phyloP scores from a whole-genome alignment of 2,329 filamentous ascomycete genomes.

The Tolypocladium paradoxum region DNA sequence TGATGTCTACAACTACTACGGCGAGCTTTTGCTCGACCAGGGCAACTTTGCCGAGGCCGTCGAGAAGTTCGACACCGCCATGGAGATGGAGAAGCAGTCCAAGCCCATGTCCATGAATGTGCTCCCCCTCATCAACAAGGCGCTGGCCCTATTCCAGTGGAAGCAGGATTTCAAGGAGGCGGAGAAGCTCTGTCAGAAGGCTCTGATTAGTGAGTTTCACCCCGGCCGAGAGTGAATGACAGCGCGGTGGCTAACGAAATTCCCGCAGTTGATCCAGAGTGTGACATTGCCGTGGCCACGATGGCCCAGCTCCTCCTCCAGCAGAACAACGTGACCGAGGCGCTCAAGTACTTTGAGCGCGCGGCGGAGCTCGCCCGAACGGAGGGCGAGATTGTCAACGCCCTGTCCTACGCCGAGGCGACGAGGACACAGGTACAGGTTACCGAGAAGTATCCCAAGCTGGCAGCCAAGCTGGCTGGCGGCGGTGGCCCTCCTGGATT shows the following conservation, averaged over 20 bases:
- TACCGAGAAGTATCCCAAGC: conserved; percentile 74
- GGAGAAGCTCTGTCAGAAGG: conserved; percentile 94
- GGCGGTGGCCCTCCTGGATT: conserved; percentile 23
- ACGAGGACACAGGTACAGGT: conserved; percentile 93
- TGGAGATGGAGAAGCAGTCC: conserved; percentile 93
- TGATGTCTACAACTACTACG: conserved; percentile 99
- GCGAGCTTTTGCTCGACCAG: conserved; percentile 92
- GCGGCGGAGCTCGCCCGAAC: conserved; percentile 90
- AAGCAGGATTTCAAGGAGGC: conserved; percentile 93
- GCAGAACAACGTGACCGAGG: conserved; percentile 93
- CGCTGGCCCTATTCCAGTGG: conserved; percentile 93
- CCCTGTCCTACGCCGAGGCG: conserved; percentile 91
- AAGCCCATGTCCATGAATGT: conserved; percentile 97
- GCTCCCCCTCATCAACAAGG: conserved; percentile 95
- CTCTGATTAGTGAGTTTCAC: conserved; percentile 71
- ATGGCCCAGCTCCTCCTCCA: conserved; percentile 97
- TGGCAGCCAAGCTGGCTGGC: conserved; percentile 55
- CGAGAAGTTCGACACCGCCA: conserved; percentile 96
- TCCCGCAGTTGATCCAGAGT: conserved; percentile 80
- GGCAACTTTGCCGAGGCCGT: conserved; percentile 92
- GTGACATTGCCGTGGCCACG: conserved; percentile 95
- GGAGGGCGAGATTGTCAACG: conserved; percentile 91
- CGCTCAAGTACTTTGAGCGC: conserved; percentile 92
- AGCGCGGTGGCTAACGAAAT: conserved; percentile 22
- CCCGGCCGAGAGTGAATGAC: background rate